phyloP scores from a whole-genome alignment of 768 basidiomycete genomes.

The Artomyces pyxidatus region DNA sequence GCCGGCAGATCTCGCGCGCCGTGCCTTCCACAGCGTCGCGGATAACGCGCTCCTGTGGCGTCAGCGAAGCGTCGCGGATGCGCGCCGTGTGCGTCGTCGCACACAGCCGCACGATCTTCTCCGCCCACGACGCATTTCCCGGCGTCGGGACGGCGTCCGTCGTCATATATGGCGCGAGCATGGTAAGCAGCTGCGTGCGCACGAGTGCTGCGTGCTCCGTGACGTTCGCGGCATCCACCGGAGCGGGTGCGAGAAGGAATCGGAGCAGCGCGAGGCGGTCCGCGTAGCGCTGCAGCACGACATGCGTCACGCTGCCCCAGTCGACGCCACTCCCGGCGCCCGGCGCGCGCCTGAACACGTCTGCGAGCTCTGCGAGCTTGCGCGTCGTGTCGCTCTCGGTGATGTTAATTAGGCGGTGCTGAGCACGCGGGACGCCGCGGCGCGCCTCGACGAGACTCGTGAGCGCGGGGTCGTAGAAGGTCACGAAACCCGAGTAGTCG shows the following conservation, averaged over 20 bases:
- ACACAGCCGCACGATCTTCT: slow-evolving; percentile 11
- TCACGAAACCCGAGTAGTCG: slow-evolving; percentile 26
- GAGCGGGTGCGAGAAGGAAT: slow-evolving; percentile 18
- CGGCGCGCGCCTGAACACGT: slow-evolving; percentile 2
- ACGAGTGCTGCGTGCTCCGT: slow-evolving; percentile 2
- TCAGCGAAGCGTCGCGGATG: slow-evolving; percentile 6
- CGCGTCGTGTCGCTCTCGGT: slow-evolving; percentile 18
- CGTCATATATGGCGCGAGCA: slow-evolving; percentile 25
- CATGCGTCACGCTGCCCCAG: slow-evolving; percentile 25
- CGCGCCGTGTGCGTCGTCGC: slow-evolving; percentile 11
- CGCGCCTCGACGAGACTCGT: slow-evolving; percentile 24
- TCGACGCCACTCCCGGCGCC: slow-evolving; percentile 25
- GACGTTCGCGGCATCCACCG: slow-evolving; percentile 1
- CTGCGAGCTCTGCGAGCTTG: slow-evolving; percentile 8
- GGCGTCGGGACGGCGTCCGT: slow-evolving; percentile 6
- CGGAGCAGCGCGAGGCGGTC: slow-evolving; percentile 23
- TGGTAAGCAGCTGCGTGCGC: slow-evolving; percentile 20
- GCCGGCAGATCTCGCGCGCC: slow-evolving; percentile 15
- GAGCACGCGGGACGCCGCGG: slow-evolving; percentile 20
- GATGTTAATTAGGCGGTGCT: slow-evolving; percentile 24
- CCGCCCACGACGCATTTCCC: slow-evolving; percentile 3
- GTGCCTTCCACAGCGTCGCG: slow-evolving; percentile 9
- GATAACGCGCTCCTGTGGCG: slow-evolving; percentile 11
- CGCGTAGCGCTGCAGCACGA: slow-evolving; percentile 25
- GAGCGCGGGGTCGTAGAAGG: slow-evolving; percentile 29